A percentile compares a stretch with the other conserved stretches of the same genome.
Conservation (phyloP, 352 stramenopile species). For the Blastocystis hominis region DNA sequence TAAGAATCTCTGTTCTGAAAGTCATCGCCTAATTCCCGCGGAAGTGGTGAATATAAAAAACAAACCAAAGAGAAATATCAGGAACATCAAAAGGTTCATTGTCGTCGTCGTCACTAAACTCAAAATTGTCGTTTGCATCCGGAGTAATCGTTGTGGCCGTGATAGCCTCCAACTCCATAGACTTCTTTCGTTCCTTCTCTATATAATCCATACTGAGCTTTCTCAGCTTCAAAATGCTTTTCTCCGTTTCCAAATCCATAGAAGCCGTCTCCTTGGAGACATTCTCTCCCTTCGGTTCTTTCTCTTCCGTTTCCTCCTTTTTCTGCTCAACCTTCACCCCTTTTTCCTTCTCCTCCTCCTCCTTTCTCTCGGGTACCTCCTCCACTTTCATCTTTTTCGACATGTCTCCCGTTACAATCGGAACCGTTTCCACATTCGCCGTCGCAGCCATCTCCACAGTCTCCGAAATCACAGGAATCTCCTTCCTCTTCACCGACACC, state of each 20-base stretch:
- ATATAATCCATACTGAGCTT: constrained; percentile 40
- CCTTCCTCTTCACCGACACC: not conserved
- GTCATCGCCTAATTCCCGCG: not conserved
- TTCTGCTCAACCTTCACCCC: not conserved
- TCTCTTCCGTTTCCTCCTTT: not conserved
- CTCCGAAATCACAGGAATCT: not conserved
- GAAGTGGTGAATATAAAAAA: not conserved
- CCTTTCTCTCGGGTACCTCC: not conserved
- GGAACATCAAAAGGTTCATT: constrained; percentile 44
- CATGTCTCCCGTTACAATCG: not conserved
- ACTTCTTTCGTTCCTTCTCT: constrained; percentile 21
- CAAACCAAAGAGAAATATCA: constrained; percentile 22
- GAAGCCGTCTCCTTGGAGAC: not conserved
- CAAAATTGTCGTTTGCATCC: constrained; percentile 12
- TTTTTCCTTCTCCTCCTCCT: constrained; percentile 1
- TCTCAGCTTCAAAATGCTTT: constrained; percentile 2
- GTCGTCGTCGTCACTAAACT: constrained; percentile 39
- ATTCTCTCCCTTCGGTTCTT: not conserved
- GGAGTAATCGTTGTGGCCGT: not conserved
- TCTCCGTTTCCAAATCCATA: not conserved
- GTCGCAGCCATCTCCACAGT: not conserved
- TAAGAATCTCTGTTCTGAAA: not conserved
- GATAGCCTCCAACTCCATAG: not conserved
- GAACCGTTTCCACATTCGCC: not conserved
- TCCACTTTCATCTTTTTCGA: not conserved